Evolutionary conservation across 208 protist genomes (phyloP), one percentile per base, ranked within the genome.

Genomic region (Leishmania arabica): DNA sequence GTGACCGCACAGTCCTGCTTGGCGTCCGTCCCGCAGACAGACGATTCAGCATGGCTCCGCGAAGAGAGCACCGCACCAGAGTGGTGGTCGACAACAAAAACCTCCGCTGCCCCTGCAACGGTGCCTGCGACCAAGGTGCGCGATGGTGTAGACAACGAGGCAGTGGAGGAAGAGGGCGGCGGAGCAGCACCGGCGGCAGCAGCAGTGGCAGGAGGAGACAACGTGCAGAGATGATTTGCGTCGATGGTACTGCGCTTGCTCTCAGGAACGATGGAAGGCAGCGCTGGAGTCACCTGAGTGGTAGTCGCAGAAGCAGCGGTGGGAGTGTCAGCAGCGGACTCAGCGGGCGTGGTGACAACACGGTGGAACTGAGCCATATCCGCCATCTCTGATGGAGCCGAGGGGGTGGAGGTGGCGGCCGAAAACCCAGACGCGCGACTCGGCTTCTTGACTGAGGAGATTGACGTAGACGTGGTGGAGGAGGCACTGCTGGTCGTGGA

Each of bases 401-500:
- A 81, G 27, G 71, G 54, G 1, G 72, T 42, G 42, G 56, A 62
- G 24, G 51, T 72, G 66, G 42, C 47, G n/a, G 11, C 15, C 53
- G 51, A 74, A 47, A 56, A 5, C 5, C 31, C 27, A 7, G 76
- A 58, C n/a, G 40, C 76, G 3, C 47, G 31, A 13, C 76, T 71
- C 40, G 58, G 60, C 56, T 21, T 51, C 75, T 54, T 78, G 27
- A 65, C 42, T 31, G 60, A 78, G 51, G 72, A 60, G 31, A 66
- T 51, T 47, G 64, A 53, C 31, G 76, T 34, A 4, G 42, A 45
- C 8, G 76, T n/a, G 47, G 82, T 17, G 8, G 71, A 72, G 27
- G 76, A 58, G 13, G 77, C 56, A 40, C 77, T 81, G n/a, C 62
- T 70, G 34, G n/a, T 82, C 42, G 31, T 80, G 45, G 72, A 56